These are phyloP conservation scores for Nothophytophthora sp. DNA, from an alignment of 352 stramenopile genomes.

Conservation along the genomic window DNA sequence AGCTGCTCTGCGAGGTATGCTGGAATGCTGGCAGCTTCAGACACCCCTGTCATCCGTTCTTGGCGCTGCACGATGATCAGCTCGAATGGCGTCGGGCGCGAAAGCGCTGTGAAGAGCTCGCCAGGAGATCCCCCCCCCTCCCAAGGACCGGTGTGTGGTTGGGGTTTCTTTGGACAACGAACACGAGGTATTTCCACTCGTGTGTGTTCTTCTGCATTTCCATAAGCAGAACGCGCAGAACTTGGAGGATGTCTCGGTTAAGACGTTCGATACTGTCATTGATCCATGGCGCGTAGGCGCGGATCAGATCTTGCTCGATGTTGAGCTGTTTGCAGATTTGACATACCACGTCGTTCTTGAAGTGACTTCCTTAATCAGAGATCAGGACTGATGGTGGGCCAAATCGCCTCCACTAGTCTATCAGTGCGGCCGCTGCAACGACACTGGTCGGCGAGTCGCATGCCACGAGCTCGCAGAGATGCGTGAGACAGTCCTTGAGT, in stretches of 20 bases:
- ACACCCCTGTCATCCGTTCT: too few species aligned
- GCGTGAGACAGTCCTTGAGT: slow-evolving; percentile 30
- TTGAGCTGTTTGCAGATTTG: slow-evolving; percentile 11
- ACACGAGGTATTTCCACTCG: slow-evolving; percentile 20
- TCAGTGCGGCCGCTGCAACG: slow-evolving; percentile 12
- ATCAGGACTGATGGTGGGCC: slow-evolving; percentile 18
- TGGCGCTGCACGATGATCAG: slow-evolving; percentile 5
- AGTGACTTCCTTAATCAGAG: slow-evolving; percentile 29
- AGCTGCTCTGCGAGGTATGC: too few species aligned
- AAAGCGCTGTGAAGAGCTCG: slow-evolving; percentile 21
- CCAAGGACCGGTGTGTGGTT: slow-evolving; percentile 32
- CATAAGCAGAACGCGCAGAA: slow-evolving; percentile 13
- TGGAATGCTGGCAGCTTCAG: too few species aligned
- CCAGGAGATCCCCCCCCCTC: slow-evolving; percentile 14
- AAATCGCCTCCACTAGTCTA: slow-evolving; percentile 32
- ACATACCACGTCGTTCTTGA: slow-evolving; percentile 27
- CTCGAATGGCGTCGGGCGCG: not conserved
- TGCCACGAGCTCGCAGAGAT: slow-evolving; percentile 24
- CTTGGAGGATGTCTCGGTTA: slow-evolving; percentile 33
- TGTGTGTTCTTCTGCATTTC: slow-evolving; percentile 18
- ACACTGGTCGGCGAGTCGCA: slow-evolving; percentile 13
- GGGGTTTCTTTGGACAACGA: slow-evolving; percentile 19
- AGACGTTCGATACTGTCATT: slow-evolving; percentile 30
- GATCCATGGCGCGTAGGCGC: slow-evolving; percentile 30
- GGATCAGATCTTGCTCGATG: slow-evolving; percentile 16